phyloP scores from a whole-genome alignment of 2,329 filamentous ascomycete species.

The Talaromyces sp. region DNA sequence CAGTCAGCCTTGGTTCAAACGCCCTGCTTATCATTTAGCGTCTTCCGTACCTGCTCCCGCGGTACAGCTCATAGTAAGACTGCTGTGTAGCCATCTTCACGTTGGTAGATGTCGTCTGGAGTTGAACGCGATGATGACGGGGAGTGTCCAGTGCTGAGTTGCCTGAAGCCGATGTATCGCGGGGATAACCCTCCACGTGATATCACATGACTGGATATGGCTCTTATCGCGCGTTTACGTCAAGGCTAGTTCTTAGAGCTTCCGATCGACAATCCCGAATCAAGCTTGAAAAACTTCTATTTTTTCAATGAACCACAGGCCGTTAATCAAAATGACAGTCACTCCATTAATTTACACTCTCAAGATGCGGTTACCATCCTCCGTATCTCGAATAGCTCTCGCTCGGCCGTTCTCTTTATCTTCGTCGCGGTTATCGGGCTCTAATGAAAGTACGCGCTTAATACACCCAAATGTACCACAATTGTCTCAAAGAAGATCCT shows the following conservation, averaged over 20 bases:
- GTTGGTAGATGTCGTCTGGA: constrained; percentile 8
- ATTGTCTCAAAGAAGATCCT: neutral
- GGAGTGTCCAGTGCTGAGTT: constrained; percentile 21
- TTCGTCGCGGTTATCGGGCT: neutral
- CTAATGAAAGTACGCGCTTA: neutral
- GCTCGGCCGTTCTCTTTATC: neutral
- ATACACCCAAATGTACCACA: neutral
- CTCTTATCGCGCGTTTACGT: constrained; percentile 16
- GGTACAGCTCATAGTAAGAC: constrained; percentile 91
- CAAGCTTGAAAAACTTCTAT: neutral
- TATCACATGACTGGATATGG: constrained; percentile 9
- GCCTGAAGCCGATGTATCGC: constrained; percentile 10
- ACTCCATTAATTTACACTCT: neutral
- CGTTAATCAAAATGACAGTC: neutral
- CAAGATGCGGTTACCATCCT: neutral
- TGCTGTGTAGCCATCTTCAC: constrained; percentile 52
- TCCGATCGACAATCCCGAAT: neutral
- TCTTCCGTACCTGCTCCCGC: constrained; percentile 82
- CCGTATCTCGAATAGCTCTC: neutral
- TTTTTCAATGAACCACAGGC: neutral
- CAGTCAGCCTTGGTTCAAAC: constrained; percentile 15
- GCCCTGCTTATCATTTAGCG: neutral
- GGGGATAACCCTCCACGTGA: constrained; percentile 17
- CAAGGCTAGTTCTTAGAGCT: neutral
- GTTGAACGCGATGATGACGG: neutral